Evolutionary conservation across 371 early-diverging fungal genomes (phyloP).

Genomic region (Mortierella sp.): DNA sequence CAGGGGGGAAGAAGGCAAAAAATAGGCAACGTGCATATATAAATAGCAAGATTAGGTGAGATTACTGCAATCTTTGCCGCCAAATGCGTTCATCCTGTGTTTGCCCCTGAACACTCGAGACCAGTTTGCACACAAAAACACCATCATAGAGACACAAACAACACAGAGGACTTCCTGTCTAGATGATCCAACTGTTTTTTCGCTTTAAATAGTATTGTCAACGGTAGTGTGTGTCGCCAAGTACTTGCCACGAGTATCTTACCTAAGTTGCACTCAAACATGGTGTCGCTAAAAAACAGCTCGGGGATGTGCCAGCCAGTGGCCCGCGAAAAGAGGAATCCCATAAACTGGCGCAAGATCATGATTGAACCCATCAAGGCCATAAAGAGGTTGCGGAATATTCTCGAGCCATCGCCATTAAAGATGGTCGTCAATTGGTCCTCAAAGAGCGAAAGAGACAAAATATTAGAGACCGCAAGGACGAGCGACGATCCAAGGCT

Average conservation of each 20-base stretch:
- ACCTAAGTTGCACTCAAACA: slow-evolving; percentile 75
- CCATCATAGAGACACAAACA: no score
- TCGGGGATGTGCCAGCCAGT: slow-evolving; percentile 68
- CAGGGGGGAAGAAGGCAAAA: no score
- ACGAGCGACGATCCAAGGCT: slow-evolving; percentile 18
- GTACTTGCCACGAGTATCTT: slow-evolving; percentile 10
- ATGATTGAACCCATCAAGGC: slow-evolving; percentile 36
- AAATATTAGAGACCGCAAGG: slow-evolving; percentile 25
- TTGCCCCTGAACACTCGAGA: no score
- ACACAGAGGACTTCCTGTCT: no score
- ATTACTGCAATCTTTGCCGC: neutral
- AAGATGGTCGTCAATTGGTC: slow-evolving; percentile 35
- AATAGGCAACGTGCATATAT: no score
- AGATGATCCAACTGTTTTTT: no score
- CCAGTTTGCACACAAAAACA: no score
- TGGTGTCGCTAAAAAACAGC: slow-evolving; percentile 68
- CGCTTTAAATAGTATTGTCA: no score
- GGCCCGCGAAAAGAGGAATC: slow-evolving; percentile 66
- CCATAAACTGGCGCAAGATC: slow-evolving; percentile 58
- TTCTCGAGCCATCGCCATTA: slow-evolving; percentile 31
- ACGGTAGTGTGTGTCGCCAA: neutral
- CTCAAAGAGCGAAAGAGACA: slow-evolving; percentile 48
- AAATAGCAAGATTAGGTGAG: slow-evolving; percentile 6
- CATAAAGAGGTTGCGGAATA: slow-evolving; percentile 42
- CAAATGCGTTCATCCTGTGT: neutral